Percentiles rank a stretch among this genome's conserved stretches.
Conservation (phyloP, 2,329 filamentous ascomycete species). For the Diaporthe ampelina region DNA sequence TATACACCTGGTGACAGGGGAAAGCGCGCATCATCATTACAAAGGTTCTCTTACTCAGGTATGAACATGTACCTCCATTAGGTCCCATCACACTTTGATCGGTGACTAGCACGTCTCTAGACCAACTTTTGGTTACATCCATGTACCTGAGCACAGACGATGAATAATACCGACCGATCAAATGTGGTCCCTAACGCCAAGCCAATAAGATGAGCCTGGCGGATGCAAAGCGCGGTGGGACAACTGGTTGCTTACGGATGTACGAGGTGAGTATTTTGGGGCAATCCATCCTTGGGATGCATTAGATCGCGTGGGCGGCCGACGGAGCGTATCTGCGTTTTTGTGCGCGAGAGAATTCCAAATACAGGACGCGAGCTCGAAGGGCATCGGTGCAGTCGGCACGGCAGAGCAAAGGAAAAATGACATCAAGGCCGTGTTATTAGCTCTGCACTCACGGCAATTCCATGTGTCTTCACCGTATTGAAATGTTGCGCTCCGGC, state of each 20-base stretch:
- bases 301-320: neutral
- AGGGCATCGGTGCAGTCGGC: neutral
- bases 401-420: neutral
- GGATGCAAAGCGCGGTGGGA: conserved; percentile 18
- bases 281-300: neutral
- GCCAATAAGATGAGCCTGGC: conserved; percentile 3
- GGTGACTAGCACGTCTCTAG: neutral
- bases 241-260: neutral
- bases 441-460: neutral
- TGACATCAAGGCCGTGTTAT: conserved; percentile 1
- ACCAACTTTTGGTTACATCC: neutral
- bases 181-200: conserved; percentile 7
- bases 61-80: neutral
- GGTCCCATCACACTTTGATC: neutral
- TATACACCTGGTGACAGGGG: neutral
- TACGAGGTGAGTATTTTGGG: neutral
- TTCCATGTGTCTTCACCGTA: neutral
- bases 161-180: conserved; percentile 22
- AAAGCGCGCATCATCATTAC: conserved; percentile 16
- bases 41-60: neutral
- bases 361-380: neutral
- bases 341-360: conserved; percentile 6
- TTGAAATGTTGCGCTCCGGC: neutral
- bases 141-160: conserved; percentile 12
- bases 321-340: neutral